Evolutionary conservation across 2,329 filamentous ascomycete species (phyloP).

Genomic region (Nigrospora osmanthi): DNA sequence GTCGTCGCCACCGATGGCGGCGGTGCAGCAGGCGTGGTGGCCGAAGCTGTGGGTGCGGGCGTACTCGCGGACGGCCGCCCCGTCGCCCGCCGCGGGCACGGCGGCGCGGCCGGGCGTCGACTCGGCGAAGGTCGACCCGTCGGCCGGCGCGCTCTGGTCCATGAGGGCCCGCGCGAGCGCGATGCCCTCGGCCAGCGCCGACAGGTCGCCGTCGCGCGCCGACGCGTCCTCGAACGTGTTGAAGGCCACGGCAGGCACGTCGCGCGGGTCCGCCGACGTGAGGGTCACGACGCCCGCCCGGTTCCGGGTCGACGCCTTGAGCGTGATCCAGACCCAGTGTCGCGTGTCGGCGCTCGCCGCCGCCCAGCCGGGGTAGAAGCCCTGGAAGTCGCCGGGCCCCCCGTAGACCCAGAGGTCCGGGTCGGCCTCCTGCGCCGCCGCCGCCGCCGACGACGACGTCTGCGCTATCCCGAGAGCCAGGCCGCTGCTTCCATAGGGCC

Average conservation of each 20-base stretch:
- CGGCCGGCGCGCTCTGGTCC: slow-evolving; percentile 9
- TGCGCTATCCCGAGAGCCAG: slow-evolving; percentile 7
- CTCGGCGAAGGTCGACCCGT: slow-evolving; percentile 8
- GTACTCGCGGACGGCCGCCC: slow-evolving; percentile 2
- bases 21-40: slow-evolving; percentile 5
- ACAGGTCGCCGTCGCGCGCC: slow-evolving; percentile 8
- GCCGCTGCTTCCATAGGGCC: neutral
- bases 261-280: slow-evolving; percentile 10
- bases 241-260: slow-evolving; percentile 10
- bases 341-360: slow-evolving; percentile 2
- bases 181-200: slow-evolving; percentile 11
- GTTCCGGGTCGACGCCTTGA: slow-evolving; percentile 15
- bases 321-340: slow-evolving; percentile 10
- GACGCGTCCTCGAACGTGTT: slow-evolving; percentile 6
- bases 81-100: neutral
- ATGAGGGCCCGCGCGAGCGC: slow-evolving; percentile 6
- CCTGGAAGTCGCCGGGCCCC: slow-evolving; percentile 6
- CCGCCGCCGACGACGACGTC: slow-evolving; percentile 5
- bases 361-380: slow-evolving; percentile 8
- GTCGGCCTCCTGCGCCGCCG: slow-evolving; percentile 31
- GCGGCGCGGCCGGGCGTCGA: slow-evolving; percentile 5
- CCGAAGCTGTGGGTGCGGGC: slow-evolving; percentile 4
- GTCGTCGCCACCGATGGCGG: slow-evolving; percentile 3
- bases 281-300: slow-evolving; percentile 12
- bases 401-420: slow-evolving; percentile 30